These are phyloP conservation scores for Abrus pulchellus DNA, from an alignment of 306 rosid species.

Conservation along the genomic window DNA sequence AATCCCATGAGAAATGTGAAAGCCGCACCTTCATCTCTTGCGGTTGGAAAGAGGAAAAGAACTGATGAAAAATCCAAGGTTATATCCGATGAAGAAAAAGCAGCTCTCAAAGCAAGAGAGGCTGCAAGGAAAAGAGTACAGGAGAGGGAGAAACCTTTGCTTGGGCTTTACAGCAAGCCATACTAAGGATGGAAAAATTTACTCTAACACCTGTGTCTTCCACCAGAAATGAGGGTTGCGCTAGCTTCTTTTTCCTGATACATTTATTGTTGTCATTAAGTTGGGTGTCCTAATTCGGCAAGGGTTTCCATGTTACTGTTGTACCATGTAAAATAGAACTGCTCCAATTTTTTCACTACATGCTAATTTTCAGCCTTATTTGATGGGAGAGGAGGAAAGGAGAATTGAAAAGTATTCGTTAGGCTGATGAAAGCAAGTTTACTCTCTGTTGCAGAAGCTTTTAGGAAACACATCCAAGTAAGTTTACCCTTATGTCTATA, in stretches of 20 bases:
- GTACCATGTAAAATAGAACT: constrained; percentile 43
- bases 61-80: constrained; percentile 67
- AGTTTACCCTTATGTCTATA: neutral
- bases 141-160: constrained; percentile 88
- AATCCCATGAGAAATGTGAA: constrained; percentile 75
- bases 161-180: constrained; percentile 82
- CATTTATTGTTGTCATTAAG: constrained; percentile 6
- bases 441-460: neutral
- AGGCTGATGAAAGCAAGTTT: constrained; percentile 7
- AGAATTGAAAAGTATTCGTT: neutral
- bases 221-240: constrained; percentile 47
- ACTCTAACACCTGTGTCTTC: constrained; percentile 28
- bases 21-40: constrained; percentile 79
- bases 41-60: constrained; percentile 93
- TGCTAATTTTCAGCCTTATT: constrained; percentile 6
- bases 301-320: constrained; percentile 45
- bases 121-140: constrained; percentile 98
- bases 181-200: constrained; percentile 54
- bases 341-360: constrained; percentile 38
- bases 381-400: neutral
- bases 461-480: neutral
- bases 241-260: constrained; percentile 24
- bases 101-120: constrained; percentile 95
- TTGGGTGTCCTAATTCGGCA: constrained; percentile 34
- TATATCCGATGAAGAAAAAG: constrained; percentile 79